Evolutionary conservation across 2,329 filamentous ascomycete genomes (phyloP), one percentile per base, ranked within the genome.

Genomic region (Xylaria polymorpha): DNA sequence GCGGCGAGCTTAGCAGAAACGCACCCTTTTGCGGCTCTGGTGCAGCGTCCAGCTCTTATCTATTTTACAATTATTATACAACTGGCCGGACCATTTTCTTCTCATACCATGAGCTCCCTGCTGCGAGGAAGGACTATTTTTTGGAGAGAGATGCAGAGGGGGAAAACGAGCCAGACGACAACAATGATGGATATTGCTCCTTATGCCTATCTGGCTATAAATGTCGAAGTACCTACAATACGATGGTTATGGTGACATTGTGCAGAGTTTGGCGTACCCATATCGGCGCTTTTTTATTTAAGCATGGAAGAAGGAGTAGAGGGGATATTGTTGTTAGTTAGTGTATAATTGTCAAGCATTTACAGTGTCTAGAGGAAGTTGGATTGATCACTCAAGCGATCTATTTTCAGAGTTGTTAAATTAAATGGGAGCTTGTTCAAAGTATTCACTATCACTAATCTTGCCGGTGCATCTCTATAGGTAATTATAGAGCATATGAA

Each of bases 71-170:
- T 63, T 63, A 58, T 67, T 62, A 50, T n/a, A 50, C 35, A 64
- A 64, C 37, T 69, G 70, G 68, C 70, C 10, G 68, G 70, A 37
- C 68, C 68, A 70, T 50, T 53, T 22, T 63, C 32, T 64, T 57
- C 60, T 66, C 64, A 55, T 55, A 59, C 35, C n/a, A 51, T 46
- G 56, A 32, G 37, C 57, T 67, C 41, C 51, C n/a, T 39, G 57
- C 39, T 61, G 44, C 8, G 4, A 58, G 59, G 51, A 22, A 61
- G 35, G 53, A 20, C 18, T 51, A 10, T 32, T 43, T 37, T 32
- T 51, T 43, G n/a, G 14, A 15, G 48, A 22, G 50, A 37, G 44
- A 32, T 66, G 66, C 58, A 57, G 55, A 66, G 41, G 48, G 50
- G n/a, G 48, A 48, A 39, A 44, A 62, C 37, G 55, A 63, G 46